These are phyloP conservation scores for Bertia moriformis DNA, from an alignment of 2,329 filamentous ascomycete genomes.

Conservation along the genomic window DNA sequence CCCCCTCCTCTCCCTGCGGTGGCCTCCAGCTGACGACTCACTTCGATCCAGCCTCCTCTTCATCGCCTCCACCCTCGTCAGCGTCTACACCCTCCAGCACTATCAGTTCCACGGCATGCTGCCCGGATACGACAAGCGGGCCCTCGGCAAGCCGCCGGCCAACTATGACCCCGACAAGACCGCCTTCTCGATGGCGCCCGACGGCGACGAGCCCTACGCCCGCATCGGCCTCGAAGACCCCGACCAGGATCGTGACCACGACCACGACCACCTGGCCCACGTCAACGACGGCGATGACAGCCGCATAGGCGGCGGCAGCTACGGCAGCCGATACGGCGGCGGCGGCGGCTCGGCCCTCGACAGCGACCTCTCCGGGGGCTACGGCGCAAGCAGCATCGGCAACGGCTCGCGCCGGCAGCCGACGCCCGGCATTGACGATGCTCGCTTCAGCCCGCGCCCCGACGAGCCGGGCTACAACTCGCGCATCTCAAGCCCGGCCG, in stretches of 20 bases:
- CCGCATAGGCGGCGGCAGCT: conserved; percentile 19
- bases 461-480: conserved; percentile 4
- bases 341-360: conserved; percentile 15
- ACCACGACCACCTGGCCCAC: conserved; percentile 4
- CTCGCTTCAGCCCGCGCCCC: conserved; percentile 12
- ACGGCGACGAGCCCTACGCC: conserved; percentile 51
- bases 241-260: conserved; percentile 9
- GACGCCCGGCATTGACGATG: conserved; percentile 6
- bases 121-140: conserved; percentile 41
- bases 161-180: conserved; percentile 57
- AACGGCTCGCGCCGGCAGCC: not conserved
- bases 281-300: not conserved
- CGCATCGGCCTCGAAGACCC: conserved; percentile 43
- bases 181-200: conserved; percentile 53
- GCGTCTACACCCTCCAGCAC: conserved; percentile 44
- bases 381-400: too few species aligned
- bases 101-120: conserved; percentile 46
- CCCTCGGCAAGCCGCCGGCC: conserved; percentile 19
- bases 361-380: conserved; percentile 13
- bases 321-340: conserved; percentile 11
- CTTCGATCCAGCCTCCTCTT: conserved; percentile 44
- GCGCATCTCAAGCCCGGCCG: conserved; percentile 7
- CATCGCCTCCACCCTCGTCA: conserved; percentile 34
- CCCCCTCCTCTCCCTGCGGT: not conserved
- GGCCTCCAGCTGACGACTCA: conserved; percentile 2